These are phyloP conservation scores for Pichiaceae sp. DNA, from an alignment of 1,139 yeast species.

Conservation along the genomic window DNA sequence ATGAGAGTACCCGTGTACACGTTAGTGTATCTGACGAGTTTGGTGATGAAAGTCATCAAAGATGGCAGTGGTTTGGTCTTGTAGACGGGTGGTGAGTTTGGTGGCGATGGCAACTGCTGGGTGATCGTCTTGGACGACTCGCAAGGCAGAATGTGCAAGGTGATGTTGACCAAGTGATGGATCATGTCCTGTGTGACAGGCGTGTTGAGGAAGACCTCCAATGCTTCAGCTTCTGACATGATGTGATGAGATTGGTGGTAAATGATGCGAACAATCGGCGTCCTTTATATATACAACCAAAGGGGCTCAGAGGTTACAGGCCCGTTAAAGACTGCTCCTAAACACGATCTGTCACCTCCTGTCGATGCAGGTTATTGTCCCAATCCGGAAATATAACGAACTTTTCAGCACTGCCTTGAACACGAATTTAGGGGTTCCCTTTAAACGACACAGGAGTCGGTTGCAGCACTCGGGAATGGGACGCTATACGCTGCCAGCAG, in stretches of 20 bases:
- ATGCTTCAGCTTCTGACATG: slow-evolving; percentile 47
- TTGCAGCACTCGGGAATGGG: too few relatives aligned
- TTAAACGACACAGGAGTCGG: too few relatives aligned
- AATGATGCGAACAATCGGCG: too few relatives aligned
- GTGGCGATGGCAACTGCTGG: slow-evolving; percentile 29
- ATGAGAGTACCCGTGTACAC: slow-evolving; percentile 71
- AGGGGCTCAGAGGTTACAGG: too few relatives aligned
- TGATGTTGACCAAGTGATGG: slow-evolving; percentile 52
- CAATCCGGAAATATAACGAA: too few relatives aligned
- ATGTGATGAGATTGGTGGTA: slow-evolving; percentile 2
- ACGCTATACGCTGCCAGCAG: too few relatives aligned
- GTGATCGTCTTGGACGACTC: slow-evolving; percentile 27
- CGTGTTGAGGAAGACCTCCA: slow-evolving; percentile 42
- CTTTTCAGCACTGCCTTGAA: too few relatives aligned
- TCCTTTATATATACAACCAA: too few relatives aligned
- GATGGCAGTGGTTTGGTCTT: slow-evolving; percentile 49
- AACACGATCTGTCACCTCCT: neutral
- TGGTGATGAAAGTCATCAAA: slow-evolving; percentile 64
- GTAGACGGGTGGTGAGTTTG: slow-evolving; percentile 22
- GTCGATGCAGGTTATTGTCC: too few relatives aligned
- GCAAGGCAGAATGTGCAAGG: slow-evolving; percentile 58
- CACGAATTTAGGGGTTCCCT: too few relatives aligned
- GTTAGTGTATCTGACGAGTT: slow-evolving; percentile 61
- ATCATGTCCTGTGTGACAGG: slow-evolving; percentile 63
- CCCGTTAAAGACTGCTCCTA: too few relatives aligned